Conservation (phyloP, 2,329 filamentous ascomycete species). For the Apiospora rasikravindrae region DNA sequence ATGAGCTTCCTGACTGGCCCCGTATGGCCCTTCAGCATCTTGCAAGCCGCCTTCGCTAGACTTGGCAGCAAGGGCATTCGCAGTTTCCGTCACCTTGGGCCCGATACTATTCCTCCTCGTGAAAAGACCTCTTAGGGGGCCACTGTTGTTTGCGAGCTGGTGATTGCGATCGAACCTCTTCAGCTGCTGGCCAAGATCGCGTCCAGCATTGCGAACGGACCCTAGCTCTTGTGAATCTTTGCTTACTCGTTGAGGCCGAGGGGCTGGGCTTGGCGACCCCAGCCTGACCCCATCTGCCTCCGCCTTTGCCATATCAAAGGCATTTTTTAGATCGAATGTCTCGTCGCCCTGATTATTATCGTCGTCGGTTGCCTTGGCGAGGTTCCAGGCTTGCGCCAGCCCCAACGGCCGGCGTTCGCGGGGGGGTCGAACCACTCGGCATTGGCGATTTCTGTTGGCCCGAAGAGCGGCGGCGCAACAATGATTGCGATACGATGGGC, state of each 20-base stretch:
- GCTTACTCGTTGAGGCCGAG: constrained; percentile 1
- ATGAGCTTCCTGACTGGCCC: not conserved
- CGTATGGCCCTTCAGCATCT: not conserved
- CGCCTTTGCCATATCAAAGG: constrained; percentile 36
- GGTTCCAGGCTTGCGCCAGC: constrained; percentile 34
- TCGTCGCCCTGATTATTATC: not conserved
- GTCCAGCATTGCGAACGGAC: not conserved
- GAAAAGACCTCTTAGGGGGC: not conserved
- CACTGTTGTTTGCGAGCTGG: not conserved
- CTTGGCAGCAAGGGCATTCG: constrained; percentile 12
- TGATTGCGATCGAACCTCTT: constrained; percentile 13
- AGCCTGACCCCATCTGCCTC: constrained; percentile 35
- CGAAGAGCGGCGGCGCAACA: not conserved
- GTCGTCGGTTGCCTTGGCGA: constrained; percentile 28
- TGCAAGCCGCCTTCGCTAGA: not conserved
- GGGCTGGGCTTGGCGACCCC: constrained; percentile 37
- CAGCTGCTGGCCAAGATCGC: constrained; percentile 9
- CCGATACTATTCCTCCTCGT: constrained; percentile 11
- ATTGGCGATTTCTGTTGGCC: not conserved
- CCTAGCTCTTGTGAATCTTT: not conserved
- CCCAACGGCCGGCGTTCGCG: constrained; percentile 34
- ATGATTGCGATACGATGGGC: not conserved
- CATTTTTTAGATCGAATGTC: constrained; percentile 31
- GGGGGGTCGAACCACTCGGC: constrained; percentile 14
- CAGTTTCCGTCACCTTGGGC: constrained; percentile 15